A percentile compares a stretch with the other conserved stretches of the same genome.
Evolutionary conservation across 2,329 filamentous ascomycete species (phyloP).

Genomic region (Xylaria sp.): DNA sequence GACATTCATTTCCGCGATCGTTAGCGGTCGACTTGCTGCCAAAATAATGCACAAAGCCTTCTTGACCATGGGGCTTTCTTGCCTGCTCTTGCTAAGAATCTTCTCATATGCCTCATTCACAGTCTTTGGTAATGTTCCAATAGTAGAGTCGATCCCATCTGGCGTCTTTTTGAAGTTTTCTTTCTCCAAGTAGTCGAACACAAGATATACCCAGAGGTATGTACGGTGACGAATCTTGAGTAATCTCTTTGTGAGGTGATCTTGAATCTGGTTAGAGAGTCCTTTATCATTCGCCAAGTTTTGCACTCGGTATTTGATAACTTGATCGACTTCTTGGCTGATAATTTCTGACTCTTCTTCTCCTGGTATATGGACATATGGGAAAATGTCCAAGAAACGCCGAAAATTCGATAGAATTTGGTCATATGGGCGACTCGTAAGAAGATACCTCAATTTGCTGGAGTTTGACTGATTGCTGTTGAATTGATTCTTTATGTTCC

Average conservation of each 20-base stretch:
- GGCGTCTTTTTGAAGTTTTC: slow-evolving; percentile 12
- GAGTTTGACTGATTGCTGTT: not conserved
- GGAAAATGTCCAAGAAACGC: slow-evolving; percentile 3
- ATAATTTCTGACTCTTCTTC: slow-evolving; percentile 31
- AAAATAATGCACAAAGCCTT: slow-evolving; percentile 30
- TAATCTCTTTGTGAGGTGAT: slow-evolving; percentile 16
- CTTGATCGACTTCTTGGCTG: slow-evolving; percentile 26
- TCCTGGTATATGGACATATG: slow-evolving; percentile 29
- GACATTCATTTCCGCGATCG: slow-evolving; percentile 34
- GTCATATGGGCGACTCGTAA: slow-evolving; percentile 33
- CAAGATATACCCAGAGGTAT: slow-evolving; percentile 35
- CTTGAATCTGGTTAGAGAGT: slow-evolving; percentile 2
- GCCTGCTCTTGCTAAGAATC: slow-evolving; percentile 21
- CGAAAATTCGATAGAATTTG: slow-evolving; percentile 21
- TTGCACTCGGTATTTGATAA: slow-evolving; percentile 27
- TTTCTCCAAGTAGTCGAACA: slow-evolving; percentile 28
- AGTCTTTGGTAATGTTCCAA: slow-evolving; percentile 18
- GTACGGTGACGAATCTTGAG: slow-evolving; percentile 27
- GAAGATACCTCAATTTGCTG: slow-evolving; percentile 23
- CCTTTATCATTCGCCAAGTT: slow-evolving; percentile 9
- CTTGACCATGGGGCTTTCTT: not conserved
- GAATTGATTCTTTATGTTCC: slow-evolving; percentile 19
- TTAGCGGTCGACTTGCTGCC: slow-evolving; percentile 20
- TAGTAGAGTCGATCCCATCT: slow-evolving; percentile 4
- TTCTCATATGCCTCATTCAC: slow-evolving; percentile 31